Conservation (phyloP, 306 rosid species). For the Vigna unguiculata region DNA sequence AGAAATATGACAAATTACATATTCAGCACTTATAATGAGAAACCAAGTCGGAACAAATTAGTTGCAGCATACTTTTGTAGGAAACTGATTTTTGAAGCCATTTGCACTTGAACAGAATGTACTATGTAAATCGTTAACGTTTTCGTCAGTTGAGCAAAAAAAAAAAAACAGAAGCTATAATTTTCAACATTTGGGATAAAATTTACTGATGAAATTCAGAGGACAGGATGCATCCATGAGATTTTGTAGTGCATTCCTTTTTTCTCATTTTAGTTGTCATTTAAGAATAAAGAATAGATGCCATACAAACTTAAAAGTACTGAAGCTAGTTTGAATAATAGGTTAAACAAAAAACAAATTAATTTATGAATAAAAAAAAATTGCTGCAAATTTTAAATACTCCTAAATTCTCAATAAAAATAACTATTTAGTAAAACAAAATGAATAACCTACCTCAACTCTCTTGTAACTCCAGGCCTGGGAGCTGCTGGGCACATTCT, state of each 20-base stretch:
- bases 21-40: background rate
- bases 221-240: slow-evolving; percentile 3
- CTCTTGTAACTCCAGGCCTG: slow-evolving; percentile 96
- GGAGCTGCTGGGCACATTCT: slow-evolving; percentile 97
- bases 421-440: slow-evolving; percentile 28
- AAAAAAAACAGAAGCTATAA: background rate
- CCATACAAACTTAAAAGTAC: slow-evolving; percentile 23
- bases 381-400: background rate
- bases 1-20: slow-evolving; percentile 12
- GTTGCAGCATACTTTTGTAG: background rate
- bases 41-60: slow-evolving; percentile 15
- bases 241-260: slow-evolving; percentile 6
- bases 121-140: background rate
- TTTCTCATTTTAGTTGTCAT: background rate
- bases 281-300: slow-evolving; percentile 7
- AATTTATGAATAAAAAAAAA: slow-evolving; percentile 10
- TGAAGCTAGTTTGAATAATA: background rate
- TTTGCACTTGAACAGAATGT: slow-evolving; percentile 15
- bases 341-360: slow-evolving; percentile 14
- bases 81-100: slow-evolving; percentile 28
- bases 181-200: background rate
- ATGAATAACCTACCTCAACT: slow-evolving; percentile 60
- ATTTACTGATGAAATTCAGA: background rate
- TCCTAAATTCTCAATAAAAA: slow-evolving; percentile 20
- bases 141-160: slow-evolving; percentile 21